These are phyloP conservation scores for Pichia eremophila DNA, from an alignment of 805 yeast genomes.

Conservation along the genomic window DNA sequence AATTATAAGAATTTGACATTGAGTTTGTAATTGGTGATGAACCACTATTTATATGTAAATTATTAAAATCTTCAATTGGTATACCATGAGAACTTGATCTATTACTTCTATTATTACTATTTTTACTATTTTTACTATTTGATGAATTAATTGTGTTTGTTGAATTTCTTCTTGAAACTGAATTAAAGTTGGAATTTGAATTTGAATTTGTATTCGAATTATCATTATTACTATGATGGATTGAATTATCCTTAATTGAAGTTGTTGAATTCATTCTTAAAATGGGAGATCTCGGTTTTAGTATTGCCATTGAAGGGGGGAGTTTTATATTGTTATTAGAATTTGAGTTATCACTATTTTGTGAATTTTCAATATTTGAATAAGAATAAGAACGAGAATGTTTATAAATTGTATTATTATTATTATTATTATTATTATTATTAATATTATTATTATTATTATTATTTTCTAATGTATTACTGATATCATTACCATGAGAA, in stretches of 20 bases:
- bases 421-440: too few species aligned
- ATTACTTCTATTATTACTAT: constrained; percentile 1
- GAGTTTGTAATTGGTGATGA: neutral
- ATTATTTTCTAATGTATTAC: too few species aligned
- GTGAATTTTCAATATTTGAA: neutral
- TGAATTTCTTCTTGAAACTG: constrained; percentile 15
- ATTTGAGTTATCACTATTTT: neutral
- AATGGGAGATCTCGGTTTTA: constrained; percentile 27
- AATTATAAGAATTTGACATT: constrained; percentile 4
- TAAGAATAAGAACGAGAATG: neutral
- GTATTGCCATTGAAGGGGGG: constrained; percentile 27
- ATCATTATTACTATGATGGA: constrained; percentile 8
- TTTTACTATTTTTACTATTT: constrained; percentile 4
- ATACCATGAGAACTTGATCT: constrained; percentile 1
- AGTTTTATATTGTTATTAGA: constrained; percentile 12
- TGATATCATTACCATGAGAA: neutral
- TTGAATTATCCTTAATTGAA: constrained; percentile 15
- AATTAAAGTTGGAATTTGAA: neutral
- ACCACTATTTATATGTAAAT: neutral
- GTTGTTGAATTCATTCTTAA: constrained; percentile 24
- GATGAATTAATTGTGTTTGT: constrained; percentile 8
- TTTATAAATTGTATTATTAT: neutral
- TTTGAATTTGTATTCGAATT: constrained; percentile 1
- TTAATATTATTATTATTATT: too few species aligned
- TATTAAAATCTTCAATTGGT: constrained; percentile 4